Evolutionary conservation across 2,329 filamentous ascomycete species (phyloP).

Genomic region (Setomelanomma holmii): DNA sequence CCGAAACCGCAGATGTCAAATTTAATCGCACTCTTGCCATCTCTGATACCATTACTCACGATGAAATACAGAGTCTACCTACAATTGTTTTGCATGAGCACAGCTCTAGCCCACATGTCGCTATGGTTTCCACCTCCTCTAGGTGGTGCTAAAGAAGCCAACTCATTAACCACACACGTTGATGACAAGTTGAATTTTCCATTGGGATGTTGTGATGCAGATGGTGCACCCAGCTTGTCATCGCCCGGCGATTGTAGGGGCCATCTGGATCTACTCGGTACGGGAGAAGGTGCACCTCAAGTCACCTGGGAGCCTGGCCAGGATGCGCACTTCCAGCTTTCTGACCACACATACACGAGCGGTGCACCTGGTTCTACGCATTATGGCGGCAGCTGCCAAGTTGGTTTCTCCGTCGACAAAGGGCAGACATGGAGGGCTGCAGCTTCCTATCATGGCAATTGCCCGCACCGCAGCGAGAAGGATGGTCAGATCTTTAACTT

Average conservation of each 20-base stretch:
- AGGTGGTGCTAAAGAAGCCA: slow-evolving; percentile 51
- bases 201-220: slow-evolving; percentile 51
- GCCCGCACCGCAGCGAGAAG: slow-evolving; percentile 48
- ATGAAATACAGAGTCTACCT: not conserved
- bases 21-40: no score
- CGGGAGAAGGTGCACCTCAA: slow-evolving; percentile 46
- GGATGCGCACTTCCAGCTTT: slow-evolving; percentile 42
- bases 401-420: slow-evolving; percentile 51
- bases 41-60: not conserved
- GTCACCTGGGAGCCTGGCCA: slow-evolving; percentile 51
- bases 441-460: slow-evolving; percentile 54
- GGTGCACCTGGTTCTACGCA: slow-evolving; percentile 45
- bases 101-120: slow-evolving; percentile 45
- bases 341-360: slow-evolving; percentile 14
- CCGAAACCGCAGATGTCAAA: no score
- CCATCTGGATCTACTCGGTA: slow-evolving; percentile 50
- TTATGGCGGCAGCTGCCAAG: slow-evolving; percentile 54
- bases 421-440: slow-evolving; percentile 53
- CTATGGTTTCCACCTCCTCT: slow-evolving; percentile 51
- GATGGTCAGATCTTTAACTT: slow-evolving; percentile 51
- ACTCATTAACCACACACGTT: slow-evolving; percentile 18
- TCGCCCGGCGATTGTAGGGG: slow-evolving; percentile 47
- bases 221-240: slow-evolving; percentile 19
- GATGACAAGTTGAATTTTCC: slow-evolving; percentile 46
- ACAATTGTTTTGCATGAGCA: not conserved